Conservation (phyloP, 306 rosid species). For the Trifolium repens region DNA sequence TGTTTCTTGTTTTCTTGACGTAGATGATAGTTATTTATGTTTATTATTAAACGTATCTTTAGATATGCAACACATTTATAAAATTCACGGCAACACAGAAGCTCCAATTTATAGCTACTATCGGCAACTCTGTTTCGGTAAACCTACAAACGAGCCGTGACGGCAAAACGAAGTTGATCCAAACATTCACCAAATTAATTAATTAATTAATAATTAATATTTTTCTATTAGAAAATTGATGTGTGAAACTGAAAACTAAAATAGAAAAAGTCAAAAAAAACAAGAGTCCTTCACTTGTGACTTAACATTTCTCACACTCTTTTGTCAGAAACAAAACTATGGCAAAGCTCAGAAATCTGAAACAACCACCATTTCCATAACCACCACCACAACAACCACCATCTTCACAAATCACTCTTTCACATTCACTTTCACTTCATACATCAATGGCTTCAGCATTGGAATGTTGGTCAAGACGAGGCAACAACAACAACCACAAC, state of each 20-base stretch:
- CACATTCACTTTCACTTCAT: neutral
- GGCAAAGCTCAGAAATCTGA: neutral
- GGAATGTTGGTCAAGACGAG: conserved; percentile 93
- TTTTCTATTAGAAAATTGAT: neutral
- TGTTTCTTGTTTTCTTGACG: too few species aligned
- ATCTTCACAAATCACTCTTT: neutral
- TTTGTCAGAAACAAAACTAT: neutral
- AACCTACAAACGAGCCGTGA: too few species aligned
- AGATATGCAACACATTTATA: too few species aligned
- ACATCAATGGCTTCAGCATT: conserved; percentile 75
- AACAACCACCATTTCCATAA: neutral
- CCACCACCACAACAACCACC: too few species aligned
- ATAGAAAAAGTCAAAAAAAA: neutral
- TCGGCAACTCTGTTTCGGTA: too few species aligned
- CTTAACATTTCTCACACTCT: neutral
- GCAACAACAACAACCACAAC: conserved; percentile 59
- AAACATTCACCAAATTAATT: too few species aligned
- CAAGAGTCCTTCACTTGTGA: conserved; percentile 13
- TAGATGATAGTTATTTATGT: too few species aligned
- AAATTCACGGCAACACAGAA: too few species aligned
- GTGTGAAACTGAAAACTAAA: neutral
- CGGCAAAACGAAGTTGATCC: too few species aligned
- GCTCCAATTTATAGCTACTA: too few species aligned
- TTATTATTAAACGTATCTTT: too few species aligned
- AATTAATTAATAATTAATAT: too few species aligned